Base-by-base conservation (phyloP, 179 eudicot species). In the Patellifolia procumbens region DNA sequence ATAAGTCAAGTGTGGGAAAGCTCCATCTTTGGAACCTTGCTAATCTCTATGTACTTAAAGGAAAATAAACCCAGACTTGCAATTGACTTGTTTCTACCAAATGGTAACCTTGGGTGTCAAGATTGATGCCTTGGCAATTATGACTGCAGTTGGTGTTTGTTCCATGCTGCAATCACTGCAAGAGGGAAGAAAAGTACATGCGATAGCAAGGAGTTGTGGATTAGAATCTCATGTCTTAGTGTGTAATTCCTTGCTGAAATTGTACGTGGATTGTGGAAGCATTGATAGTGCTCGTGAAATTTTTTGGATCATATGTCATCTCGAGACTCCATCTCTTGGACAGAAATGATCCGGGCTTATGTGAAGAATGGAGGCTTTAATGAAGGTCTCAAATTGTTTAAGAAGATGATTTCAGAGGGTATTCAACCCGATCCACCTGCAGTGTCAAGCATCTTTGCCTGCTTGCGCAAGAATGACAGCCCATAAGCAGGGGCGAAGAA, bases 391-490 rank as follows among this genome's bases (percentile, higher is more conserved):
- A 89, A 91, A 72, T 78, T 91, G 74, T 91, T 91, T 69, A 81
- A 85, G 70, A 76, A 80, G 60, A 88, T 89, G 93, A 78, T 68
- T 42, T 39, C 71, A 10, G 86, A 91, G 67, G 84, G 83, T 55
- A 74, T 88, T 71, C 85, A 46, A 74, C 88, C 91, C 16, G 97
- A 91, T 81, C 78, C 80, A 28, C 81, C 77, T 31, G 87, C 93
- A 45, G 56, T 86, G n/a, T 76, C 88, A 32, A 88, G 88, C 80
- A 75, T 89, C 68, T 84, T n/a, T 91, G 48, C 93, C 97, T 9
- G 92, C 97, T 75, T 89, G 93, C 81, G 91, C 90, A 17, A 89
- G 96, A 82, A 85, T 89, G 85, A 85, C 93, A 1, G 91, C 90
- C 20, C 88, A 83, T 78, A 91, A 89, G 80, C 86, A 89, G n/a